Percentiles rank a stretch among this genome's conserved stretches.
Evolutionary conservation across 352 stramenopile genomes (phyloP).

Genomic region (Globisporangium polare): DNA sequence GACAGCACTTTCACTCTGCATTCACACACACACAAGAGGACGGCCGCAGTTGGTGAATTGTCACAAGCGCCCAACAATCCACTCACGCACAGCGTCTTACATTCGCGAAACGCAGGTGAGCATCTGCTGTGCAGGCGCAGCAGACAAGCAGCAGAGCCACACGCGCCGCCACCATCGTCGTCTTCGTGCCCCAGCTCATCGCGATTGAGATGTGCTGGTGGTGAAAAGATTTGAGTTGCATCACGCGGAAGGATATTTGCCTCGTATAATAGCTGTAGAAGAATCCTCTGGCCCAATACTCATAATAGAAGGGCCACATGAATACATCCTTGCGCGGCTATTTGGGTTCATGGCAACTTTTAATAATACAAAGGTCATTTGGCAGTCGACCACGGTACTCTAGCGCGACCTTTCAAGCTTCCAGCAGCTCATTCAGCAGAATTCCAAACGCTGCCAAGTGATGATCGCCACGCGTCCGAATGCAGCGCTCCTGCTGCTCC

Average conservation of each 20-base stretch:
- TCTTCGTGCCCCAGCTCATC: not conserved
- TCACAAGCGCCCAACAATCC: not conserved
- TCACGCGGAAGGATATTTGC: not conserved
- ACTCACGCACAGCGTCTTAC: conserved; percentile 2
- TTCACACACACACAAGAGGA: not conserved
- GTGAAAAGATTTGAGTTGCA: not conserved
- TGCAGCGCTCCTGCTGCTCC: not conserved
- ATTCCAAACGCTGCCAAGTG: not conserved
- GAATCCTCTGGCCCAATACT: not conserved
- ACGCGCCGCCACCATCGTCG: not conserved
- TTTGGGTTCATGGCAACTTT: too few species aligned
- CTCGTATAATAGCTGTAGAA: not conserved
- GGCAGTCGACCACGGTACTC: not conserved
- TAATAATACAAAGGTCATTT: not conserved
- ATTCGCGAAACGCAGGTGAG: conserved; percentile 16
- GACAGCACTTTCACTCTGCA: not conserved
- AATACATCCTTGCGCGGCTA: too few species aligned
- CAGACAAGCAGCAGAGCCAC: not conserved
- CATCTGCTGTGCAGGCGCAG: conserved; percentile 3
- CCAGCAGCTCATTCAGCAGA: not conserved
- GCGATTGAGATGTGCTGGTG: not conserved
- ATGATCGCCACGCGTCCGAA: not conserved
- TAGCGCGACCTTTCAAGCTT: conserved; percentile 1
- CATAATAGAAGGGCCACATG: too few species aligned
- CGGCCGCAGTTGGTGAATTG: not conserved